These are phyloP conservation scores for Verticillium tricorpus DNA, from an alignment of 2,329 filamentous ascomycete species.

Conservation along the genomic window DNA sequence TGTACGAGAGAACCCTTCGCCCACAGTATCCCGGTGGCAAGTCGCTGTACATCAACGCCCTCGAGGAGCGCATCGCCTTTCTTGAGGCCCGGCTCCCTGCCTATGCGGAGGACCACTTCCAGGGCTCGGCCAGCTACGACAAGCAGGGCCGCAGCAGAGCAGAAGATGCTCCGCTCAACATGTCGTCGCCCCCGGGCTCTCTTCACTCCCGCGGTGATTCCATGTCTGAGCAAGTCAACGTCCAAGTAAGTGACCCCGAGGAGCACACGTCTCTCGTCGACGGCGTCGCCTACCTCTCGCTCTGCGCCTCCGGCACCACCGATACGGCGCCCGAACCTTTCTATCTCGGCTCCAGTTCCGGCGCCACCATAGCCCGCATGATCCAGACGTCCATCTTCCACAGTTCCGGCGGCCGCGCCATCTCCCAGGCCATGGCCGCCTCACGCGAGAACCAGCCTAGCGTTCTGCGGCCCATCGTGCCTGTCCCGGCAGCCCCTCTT, in stretches of 20 bases:
- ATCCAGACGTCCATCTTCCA: constrained; percentile 20
- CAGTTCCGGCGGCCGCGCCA: constrained; percentile 6
- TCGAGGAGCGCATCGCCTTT: constrained; percentile 23
- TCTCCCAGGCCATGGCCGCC: constrained; percentile 1
- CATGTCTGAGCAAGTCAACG: constrained; percentile 1
- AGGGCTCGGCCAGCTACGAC: neutral
- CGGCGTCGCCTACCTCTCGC: constrained; percentile 19
- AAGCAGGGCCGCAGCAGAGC: neutral
- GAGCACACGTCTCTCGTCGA: constrained; percentile 16
- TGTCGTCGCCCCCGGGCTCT: neutral
- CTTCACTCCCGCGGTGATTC: constrained; percentile 3
- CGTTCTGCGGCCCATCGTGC: neutral
- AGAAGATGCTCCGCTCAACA: neutral
- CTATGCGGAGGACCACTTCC: constrained; percentile 21
- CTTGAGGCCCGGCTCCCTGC: constrained; percentile 20
- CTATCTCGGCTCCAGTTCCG: constrained; percentile 21
- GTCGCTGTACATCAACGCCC: constrained; percentile 20
- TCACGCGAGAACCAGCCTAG: neutral
- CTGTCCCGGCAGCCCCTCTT: neutral
- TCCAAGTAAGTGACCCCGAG: constrained; percentile 1
- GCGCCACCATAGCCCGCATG: constrained; percentile 20
- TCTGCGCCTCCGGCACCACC: constrained; percentile 18
- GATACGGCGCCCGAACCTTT: constrained; percentile 19
- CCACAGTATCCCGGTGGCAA: constrained; percentile 22
- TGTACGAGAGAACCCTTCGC: constrained; percentile 19